These are phyloP conservation scores for Cyberlindnera mycetangii DNA, from an alignment of 805 yeast genomes.

Conservation along the genomic window DNA sequence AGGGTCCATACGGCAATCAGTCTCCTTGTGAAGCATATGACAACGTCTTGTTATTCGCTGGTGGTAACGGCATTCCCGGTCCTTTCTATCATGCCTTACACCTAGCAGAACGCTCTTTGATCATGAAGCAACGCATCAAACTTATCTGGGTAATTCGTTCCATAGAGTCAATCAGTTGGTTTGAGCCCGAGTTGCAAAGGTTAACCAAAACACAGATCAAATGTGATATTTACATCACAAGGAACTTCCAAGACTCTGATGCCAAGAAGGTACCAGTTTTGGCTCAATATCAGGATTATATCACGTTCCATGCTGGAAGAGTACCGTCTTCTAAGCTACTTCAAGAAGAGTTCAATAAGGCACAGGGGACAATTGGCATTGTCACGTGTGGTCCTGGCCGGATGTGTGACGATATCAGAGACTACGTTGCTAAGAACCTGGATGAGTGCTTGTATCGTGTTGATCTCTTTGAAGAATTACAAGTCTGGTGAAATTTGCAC, in stretches of 20 bases:
- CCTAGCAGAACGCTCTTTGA: conserved; percentile 22
- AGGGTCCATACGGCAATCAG: conserved; percentile 61
- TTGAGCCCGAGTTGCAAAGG: conserved; percentile 28
- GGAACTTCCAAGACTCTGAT: conserved; percentile 25
- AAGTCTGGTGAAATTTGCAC: conserved; percentile 74
- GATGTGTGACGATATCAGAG: conserved; percentile 58
- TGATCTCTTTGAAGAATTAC: conserved; percentile 74
- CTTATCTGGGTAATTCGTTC: conserved; percentile 66
- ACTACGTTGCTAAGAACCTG: conserved; percentile 40
- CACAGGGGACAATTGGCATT: conserved; percentile 46
- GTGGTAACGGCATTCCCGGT: conserved; percentile 54
- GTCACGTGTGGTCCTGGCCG: conserved; percentile 65
- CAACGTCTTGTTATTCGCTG: conserved; percentile 42
- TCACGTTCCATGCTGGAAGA: conserved; percentile 39
- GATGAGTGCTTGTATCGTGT: conserved; percentile 45
- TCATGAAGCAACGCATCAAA: conserved; percentile 33
- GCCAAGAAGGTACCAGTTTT: conserved; percentile 2
- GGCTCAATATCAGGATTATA: conserved; percentile 20
- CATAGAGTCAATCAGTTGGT: conserved; percentile 48
- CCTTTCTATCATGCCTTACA: conserved; percentile 40
- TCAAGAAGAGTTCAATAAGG: conserved; percentile 34
- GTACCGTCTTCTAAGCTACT: conserved; percentile 45
- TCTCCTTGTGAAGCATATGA: conserved; percentile 37
- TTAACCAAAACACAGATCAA: conserved; percentile 36
- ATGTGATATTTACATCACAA: conserved; percentile 40